A percentile compares a stretch with the other conserved stretches of the same genome.
Evolutionary conservation across 441 rosid species (phyloP).

Genomic region (Pelargonium fulgidum): DNA sequence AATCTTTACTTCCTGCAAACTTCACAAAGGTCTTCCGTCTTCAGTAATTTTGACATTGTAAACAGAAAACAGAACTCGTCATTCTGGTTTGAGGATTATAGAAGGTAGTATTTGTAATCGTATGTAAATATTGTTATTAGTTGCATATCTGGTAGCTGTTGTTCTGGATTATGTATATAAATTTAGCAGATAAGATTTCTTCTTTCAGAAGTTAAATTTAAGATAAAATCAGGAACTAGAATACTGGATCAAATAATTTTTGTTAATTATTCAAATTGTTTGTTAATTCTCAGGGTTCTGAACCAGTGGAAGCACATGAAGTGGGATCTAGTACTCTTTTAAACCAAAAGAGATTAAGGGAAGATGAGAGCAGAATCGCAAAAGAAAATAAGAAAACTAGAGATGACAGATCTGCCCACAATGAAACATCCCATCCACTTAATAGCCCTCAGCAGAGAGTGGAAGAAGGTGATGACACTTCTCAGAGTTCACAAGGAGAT

Average conservation of each 20-base stretch:
- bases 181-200: no score
- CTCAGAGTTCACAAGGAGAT: not conserved
- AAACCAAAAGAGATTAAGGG: slow-evolving; percentile 31
- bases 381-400: slow-evolving; percentile 22
- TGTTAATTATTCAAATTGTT: not conserved
- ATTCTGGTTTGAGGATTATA: no score
- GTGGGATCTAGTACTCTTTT: not conserved
- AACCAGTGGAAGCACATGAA: not conserved
- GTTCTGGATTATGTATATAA: no score
- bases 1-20: no score
- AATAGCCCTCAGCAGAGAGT: not conserved
- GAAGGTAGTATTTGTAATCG: no score
- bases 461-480: slow-evolving; percentile 4
- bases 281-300: slow-evolving; percentile 29
- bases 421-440: slow-evolving; percentile 14
- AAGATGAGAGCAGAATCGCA: slow-evolving; percentile 8
- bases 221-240: no score
- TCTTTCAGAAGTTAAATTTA: no score
- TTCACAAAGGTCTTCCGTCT: no score
- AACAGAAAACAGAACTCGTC: no score
- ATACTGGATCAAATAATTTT: not conserved
- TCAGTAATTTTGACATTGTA: no score
- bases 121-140: no score
- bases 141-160: no score
- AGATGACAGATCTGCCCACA: slow-evolving; percentile 3